Percentiles rank a stretch among this genome's conserved stretches.
phyloP scores from a whole-genome alignment of 2,329 filamentous ascomycete genomes.

The Colletotrichum trifolii region DNA sequence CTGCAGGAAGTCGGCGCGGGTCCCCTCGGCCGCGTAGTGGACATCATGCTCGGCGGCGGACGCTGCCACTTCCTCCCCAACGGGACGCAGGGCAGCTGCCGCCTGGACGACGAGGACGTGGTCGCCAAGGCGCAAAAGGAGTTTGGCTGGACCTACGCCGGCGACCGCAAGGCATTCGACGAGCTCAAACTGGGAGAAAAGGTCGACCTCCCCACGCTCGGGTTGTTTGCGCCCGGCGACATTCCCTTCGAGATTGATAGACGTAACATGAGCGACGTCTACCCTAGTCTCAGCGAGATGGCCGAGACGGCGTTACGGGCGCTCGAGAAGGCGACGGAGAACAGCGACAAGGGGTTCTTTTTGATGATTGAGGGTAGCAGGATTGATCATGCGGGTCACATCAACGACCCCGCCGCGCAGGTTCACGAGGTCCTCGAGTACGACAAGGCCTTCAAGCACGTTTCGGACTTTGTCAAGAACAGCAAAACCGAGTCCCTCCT shows the following conservation, averaged over 20 bases:
- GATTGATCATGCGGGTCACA: constrained; percentile 94
- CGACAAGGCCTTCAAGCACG: constrained; percentile 84
- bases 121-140: constrained; percentile 78
- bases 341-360: constrained; percentile 94
- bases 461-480: constrained; percentile 84
- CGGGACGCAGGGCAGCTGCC: constrained; percentile 81
- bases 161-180: constrained; percentile 80
- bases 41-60: constrained; percentile 92
- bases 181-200: constrained; percentile 73
- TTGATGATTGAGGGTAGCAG: constrained; percentile 97
- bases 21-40: constrained; percentile 85
- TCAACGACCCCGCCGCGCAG: constrained; percentile 85
- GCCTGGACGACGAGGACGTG: constrained; percentile 81
- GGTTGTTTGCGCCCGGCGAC: constrained; percentile 83
- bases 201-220: constrained; percentile 83
- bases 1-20: constrained; percentile 92
- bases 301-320: constrained; percentile 82
- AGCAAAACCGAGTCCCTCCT: constrained; percentile 81
- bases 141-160: constrained; percentile 82
- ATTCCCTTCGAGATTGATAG: constrained; percentile 96
- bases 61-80: constrained; percentile 94
- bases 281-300: constrained; percentile 94
- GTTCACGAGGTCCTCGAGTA: constrained; percentile 96
- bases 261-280: constrained; percentile 78
- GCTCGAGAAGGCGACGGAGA: constrained; percentile 81